A percentile compares a stretch with the other conserved stretches of the same genome.
phyloP scores from a whole-genome alignment of 2,329 filamentous ascomycete species.

The Penicillium sp. region DNA sequence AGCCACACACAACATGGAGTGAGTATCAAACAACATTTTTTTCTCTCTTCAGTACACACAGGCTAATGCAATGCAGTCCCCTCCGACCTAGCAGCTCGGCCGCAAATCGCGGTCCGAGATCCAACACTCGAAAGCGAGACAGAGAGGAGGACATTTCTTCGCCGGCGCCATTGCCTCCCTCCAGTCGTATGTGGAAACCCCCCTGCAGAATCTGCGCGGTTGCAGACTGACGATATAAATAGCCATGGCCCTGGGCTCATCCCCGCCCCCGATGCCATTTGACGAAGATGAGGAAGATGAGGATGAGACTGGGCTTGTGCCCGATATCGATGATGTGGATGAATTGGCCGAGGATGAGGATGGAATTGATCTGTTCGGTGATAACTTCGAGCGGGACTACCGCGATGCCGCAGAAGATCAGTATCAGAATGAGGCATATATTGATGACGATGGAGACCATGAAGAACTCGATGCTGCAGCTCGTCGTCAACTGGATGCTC shows the following conservation, averaged over 20 bases:
- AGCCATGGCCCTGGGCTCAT: slow-evolving; percentile 44
- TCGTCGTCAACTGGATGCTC: slow-evolving; percentile 58
- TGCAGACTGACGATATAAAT: slow-evolving; percentile 10
- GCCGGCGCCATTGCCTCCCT: slow-evolving; percentile 55
- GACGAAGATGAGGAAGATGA: slow-evolving; percentile 46
- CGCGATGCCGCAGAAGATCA: slow-evolving; percentile 45
- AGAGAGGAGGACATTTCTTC: slow-evolving; percentile 63
- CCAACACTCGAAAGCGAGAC: slow-evolving; percentile 57
- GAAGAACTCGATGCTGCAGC: slow-evolving; percentile 56
- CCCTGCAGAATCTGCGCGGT: slow-evolving; percentile 7
- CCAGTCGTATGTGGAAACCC: slow-evolving; percentile 53
- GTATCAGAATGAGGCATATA: slow-evolving; percentile 55
- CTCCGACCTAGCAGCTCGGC: slow-evolving; percentile 75
- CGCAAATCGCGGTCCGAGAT: slow-evolving; percentile 67
- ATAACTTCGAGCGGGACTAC: slow-evolving; percentile 63
- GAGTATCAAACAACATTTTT: slow-evolving; percentile 12
- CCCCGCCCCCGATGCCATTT: slow-evolving; percentile 54
- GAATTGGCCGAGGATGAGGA: slow-evolving; percentile 66
- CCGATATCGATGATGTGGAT: slow-evolving; percentile 63
- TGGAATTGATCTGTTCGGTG: slow-evolving; percentile 64
- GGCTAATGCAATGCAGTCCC: slow-evolving; percentile 44
- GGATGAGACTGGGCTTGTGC: slow-evolving; percentile 56
- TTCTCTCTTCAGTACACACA: neutral
- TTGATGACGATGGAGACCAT: slow-evolving; percentile 63
- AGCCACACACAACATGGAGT: slow-evolving; percentile 30